Conservation (phyloP, 2,329 filamentous ascomycete genomes). For the Falciphora oryzae region DNA sequence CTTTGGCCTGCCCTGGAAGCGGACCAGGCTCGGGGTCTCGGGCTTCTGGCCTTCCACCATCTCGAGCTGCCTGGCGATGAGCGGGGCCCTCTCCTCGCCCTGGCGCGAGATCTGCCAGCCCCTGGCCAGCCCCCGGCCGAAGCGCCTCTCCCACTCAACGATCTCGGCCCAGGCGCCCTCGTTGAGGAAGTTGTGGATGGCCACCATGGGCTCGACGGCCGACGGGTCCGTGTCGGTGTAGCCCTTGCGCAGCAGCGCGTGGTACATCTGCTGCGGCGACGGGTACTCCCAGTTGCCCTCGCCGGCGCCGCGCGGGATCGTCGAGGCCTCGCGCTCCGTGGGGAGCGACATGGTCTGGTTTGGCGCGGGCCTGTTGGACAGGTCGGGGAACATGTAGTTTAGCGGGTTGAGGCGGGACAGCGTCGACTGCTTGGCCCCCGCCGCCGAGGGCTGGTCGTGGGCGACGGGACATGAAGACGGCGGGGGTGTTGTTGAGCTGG, state of each 20-base stretch:
- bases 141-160: conserved; percentile 85
- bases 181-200: conserved; percentile 96
- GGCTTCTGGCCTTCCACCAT: conserved; percentile 43
- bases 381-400: conserved; percentile 90
- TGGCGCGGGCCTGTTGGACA: conserved; percentile 73
- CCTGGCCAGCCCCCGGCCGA: conserved; percentile 63
- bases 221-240: conserved; percentile 92
- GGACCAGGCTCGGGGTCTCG: conserved; percentile 64
- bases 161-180: conserved; percentile 97
- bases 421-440: conserved; percentile 17
- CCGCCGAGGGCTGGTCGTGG: conserved; percentile 23
- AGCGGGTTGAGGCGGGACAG: conserved; percentile 59
- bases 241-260: conserved; percentile 91
- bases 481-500: conserved; percentile 24
- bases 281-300: conserved; percentile 94
- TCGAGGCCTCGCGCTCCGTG: conserved; percentile 74
- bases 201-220: conserved; percentile 93
- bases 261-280: conserved; percentile 99
- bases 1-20: conserved; percentile 84
- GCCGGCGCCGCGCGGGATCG: conserved; percentile 81
- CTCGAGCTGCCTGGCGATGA: conserved; percentile 30
- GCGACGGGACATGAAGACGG: conserved; percentile 41
- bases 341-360: conserved; percentile 71
- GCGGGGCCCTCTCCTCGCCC: conserved; percentile 58
- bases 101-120: conserved; percentile 70